Evolutionary conservation across 1,284 basidiomycete species (phyloP).

Genomic region (Heterobasidion parviporum): DNA sequence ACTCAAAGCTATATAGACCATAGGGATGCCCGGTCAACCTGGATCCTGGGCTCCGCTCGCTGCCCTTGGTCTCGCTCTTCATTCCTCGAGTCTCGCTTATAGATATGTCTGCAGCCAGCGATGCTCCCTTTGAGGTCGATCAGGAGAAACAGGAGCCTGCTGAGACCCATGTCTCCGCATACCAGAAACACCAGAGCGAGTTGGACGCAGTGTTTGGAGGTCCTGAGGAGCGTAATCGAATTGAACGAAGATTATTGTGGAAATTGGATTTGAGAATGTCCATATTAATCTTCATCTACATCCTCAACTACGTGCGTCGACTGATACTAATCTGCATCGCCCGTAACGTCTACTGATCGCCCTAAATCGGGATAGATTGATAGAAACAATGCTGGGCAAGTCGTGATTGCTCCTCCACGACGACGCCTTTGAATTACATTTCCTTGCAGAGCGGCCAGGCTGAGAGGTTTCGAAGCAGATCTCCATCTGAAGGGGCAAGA

Average conservation of each 20-base stretch:
- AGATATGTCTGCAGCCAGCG: too few relatives aligned
- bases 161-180: neutral
- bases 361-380: conserved; percentile 36
- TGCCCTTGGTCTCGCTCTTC: too few relatives aligned
- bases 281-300: conserved; percentile 59
- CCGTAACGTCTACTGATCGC: conserved; percentile 3
- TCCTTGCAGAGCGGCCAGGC: conserved; percentile 47
- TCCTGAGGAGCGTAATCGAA: conserved; percentile 26
- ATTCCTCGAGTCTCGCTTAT: too few relatives aligned
- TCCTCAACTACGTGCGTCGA: conserved; percentile 51
- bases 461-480: conserved; percentile 65
- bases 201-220: conserved; percentile 34
- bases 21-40: too few relatives aligned
- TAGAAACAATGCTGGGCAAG: conserved; percentile 55
- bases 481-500: conserved; percentile 54
- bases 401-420: neutral
- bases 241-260: conserved; percentile 45
- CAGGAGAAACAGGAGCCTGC: too few relatives aligned
- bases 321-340: neutral
- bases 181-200: conserved; percentile 5
- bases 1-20: too few relatives aligned
- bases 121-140: too few relatives aligned
- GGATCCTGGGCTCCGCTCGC: too few relatives aligned
- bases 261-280: conserved; percentile 61
- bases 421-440: neutral